Percentiles rank a stretch among this genome's conserved stretches.
These are phyloP conservation scores for Diaporthe aspalathi DNA, from an alignment of 2,329 filamentous ascomycete species.

Conservation along the genomic window DNA sequence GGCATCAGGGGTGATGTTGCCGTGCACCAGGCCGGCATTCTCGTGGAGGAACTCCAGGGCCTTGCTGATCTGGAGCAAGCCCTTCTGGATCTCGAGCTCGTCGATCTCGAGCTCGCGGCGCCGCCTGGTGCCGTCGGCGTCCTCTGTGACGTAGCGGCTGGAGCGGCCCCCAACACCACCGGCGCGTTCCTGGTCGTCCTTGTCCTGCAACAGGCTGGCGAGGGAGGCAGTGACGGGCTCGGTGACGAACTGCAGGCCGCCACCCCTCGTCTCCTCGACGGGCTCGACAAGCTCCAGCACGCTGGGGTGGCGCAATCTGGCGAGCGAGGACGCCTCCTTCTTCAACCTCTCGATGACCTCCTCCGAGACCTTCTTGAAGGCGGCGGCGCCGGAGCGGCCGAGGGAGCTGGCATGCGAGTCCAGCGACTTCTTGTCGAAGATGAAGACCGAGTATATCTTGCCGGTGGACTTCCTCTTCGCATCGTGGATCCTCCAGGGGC, in stretches of 20 bases:
- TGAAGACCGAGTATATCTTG: conserved; percentile 89
- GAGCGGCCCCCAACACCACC: conserved; percentile 76
- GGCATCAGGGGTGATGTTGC: conserved; percentile 92
- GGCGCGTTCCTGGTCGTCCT: conserved; percentile 84
- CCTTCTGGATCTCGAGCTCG: conserved; percentile 97
- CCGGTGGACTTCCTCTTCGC: conserved; percentile 96
- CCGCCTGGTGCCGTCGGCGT: conserved; percentile 77
- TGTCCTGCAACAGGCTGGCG: conserved; percentile 82
- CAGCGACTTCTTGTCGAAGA: conserved; percentile 90
- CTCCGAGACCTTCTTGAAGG: conserved; percentile 83
- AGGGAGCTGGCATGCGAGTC: conserved; percentile 75
- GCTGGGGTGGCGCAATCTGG: conserved; percentile 88
- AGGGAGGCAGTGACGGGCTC: conserved; percentile 93
- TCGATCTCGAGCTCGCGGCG: conserved; percentile 91
- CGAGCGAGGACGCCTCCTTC: conserved; percentile 90
- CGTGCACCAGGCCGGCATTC: conserved; percentile 92
- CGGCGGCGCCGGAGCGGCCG: conserved; percentile 68
- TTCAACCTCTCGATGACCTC: conserved; percentile 92
- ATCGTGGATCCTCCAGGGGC: conserved; percentile 97
- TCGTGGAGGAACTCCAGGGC: conserved; percentile 96
- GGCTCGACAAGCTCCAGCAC: conserved; percentile 94
- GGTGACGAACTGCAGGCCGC: conserved; percentile 94
- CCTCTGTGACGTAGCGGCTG: conserved; percentile 85
- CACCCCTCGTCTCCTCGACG: conserved; percentile 91
- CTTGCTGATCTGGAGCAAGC: conserved; percentile 90